Base-by-base conservation (phyloP, 139 green algal genomes). In the Auxenochlorella pyrenoidosa region DNA sequence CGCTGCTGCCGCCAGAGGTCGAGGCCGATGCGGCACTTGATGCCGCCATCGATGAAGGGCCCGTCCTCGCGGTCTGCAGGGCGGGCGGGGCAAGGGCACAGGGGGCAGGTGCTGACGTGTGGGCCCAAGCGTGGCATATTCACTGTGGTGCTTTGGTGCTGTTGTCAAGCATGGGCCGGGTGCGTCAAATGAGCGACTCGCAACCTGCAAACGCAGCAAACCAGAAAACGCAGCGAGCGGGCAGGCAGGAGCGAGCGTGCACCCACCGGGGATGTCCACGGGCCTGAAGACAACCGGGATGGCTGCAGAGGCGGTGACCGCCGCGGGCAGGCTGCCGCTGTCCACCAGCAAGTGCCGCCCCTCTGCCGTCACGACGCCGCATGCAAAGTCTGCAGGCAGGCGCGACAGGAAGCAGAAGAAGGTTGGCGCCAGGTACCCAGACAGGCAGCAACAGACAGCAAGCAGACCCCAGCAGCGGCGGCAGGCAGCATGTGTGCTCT, bases 251-350 rank as follows among this genome's bases (percentile, higher is more conserved):
- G 3, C 54, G 54, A 26, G 12, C 15, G 12, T 63, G 54, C 54
- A 63, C 83, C 54, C 84, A 94, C 94, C 94, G 78, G 95, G 94
- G 43, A 98, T 92, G 22, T 92, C 65, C 30, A 98, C 93, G 19
- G 88, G 81, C 12, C 90, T 47, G 76, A 98, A 98, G 0, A 98
- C 73, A 34, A 96, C 89, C 16, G 96, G 96, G 73, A 98, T 97
- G 63, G 96, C 96, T 1, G 95, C 96, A 4, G 94, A 97, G 5
- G 96, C 96, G 60, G 91, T 96, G 32, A 98, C 95, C 5, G 96
- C 95, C 80, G 97, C 94, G 22, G 96, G 93, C 66, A 98, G 91
- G 32, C 92, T 88, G 51, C 96, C 96, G 41, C 85, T 92, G 88
- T 97, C 91, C 19, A 98, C 91, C 38, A 97, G 72, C 75, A 89